Evolutionary conservation across 305 asterid genomes (phyloP).

Genomic region (Ilex paraguariensis): DNA sequence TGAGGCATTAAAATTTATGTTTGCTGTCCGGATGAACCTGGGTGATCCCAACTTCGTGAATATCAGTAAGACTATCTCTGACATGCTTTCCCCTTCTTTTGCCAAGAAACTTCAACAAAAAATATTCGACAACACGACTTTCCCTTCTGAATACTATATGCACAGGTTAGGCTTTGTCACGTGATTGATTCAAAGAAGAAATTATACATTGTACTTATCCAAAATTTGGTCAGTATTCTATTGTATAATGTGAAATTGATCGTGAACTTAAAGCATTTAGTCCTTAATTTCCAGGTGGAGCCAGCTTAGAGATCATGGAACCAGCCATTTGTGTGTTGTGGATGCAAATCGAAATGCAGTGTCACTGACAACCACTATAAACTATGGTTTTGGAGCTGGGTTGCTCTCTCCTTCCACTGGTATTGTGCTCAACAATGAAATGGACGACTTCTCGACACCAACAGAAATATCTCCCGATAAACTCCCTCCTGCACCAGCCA

Average conservation of each 20-base stretch:
- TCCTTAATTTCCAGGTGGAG: constrained; percentile 47
- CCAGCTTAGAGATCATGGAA: constrained; percentile 76
- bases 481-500: constrained; percentile 88
- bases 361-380: constrained; percentile 80
- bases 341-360: constrained; percentile 84
- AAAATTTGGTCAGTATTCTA: neutral
- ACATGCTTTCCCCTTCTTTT: constrained; percentile 74
- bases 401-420: constrained; percentile 81
- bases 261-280: constrained; percentile 3
- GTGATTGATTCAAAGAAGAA: too few species aligned
- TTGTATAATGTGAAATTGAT: neutral
- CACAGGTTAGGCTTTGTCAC: constrained; percentile 27
- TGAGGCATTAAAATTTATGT: constrained; percentile 85
- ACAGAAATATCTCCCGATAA: constrained; percentile 44
- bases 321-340: constrained; percentile 82
- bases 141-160: constrained; percentile 78
- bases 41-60: constrained; percentile 75
- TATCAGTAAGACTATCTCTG: constrained; percentile 37
- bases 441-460: constrained; percentile 88
- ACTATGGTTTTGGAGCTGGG: constrained; percentile 69
- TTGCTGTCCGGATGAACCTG: constrained; percentile 68
- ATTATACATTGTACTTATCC: too few species aligned
- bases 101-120: constrained; percentile 44
- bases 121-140: constrained; percentile 85
- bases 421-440: constrained; percentile 79